Base-by-base conservation (phyloP, 371 early-diverging fungal species). In the Chytridium lagenaria region DNA sequence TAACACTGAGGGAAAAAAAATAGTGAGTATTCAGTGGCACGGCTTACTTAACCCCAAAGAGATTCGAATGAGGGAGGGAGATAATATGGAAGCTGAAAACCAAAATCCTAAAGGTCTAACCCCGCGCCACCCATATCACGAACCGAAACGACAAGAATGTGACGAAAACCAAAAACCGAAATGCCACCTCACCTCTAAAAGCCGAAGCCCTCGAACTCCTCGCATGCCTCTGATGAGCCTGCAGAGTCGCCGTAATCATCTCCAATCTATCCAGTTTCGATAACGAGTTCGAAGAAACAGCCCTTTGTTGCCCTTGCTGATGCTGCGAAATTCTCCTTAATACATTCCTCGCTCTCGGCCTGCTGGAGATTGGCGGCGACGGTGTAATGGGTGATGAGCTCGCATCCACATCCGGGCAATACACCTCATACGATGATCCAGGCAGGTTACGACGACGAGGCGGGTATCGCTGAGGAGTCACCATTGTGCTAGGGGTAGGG, bases 371-470 rank as follows among this genome's bases (percentile, higher is more conserved):
- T 19, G 12, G 44, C 44, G 7, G 44, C 44, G 44, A 7, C 44
- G 44, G 44, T 12, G 44, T 44, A 7, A 44, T 12, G 7, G 44
- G 44, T 44, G 44, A 44, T 19, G 44, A 44, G 44, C 19, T 19
- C 7, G 7, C 44, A 44, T 44, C 44, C 7, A 7, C 44, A 44
- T 44, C 44, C 44, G 44, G 44, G 19, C 7, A 52, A 26, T 52
- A 52, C 5, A 52, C 55, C 16, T 7, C 55, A 52, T 52, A 52
- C 12, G 55, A 52, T 23, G 55, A 52, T 23, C 55, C 55, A 52
- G 55, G 55, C 7, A 26, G 26, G n/a, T 10, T 15, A 12, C 55
- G 12, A 7, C 55, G 12, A 26, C n/a, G 12, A 5, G 7, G 7
- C 5, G 55, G 12, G 55, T 15, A 52, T 10, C 55, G 55, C 16